Conservation (phyloP, 352 stramenopile species). For the Phytopythium aichiense region DNA sequence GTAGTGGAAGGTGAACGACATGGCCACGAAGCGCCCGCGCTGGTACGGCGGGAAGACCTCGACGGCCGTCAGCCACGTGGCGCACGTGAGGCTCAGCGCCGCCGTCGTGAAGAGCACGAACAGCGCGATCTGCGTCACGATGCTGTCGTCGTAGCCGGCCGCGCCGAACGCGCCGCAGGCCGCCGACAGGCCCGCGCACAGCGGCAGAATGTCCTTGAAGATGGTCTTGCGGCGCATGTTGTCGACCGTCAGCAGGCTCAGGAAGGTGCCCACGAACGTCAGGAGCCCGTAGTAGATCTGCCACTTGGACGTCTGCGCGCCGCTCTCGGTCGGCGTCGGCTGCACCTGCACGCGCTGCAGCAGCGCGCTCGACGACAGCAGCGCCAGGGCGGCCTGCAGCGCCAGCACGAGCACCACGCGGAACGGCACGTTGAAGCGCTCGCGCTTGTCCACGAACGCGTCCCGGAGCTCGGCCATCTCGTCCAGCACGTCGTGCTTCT, state of each 20-base stretch:
- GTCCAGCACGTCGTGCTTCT: slow-evolving; percentile 81
- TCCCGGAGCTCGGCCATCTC: slow-evolving; percentile 67
- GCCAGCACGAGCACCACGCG: slow-evolving; percentile 54
- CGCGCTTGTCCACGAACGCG: slow-evolving; percentile 61
- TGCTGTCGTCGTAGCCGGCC: slow-evolving; percentile 35
- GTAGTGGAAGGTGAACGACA: slow-evolving; percentile 81
- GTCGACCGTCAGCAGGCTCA: slow-evolving; percentile 78
- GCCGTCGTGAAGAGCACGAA: slow-evolving; percentile 69
- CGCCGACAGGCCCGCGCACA: slow-evolving; percentile 52
- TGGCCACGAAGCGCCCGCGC: slow-evolving; percentile 51
- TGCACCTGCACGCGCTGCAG: slow-evolving; percentile 66
- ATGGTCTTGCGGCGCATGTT: slow-evolving; percentile 87
- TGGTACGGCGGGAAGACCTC: slow-evolving; percentile 85
- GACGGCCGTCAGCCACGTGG: slow-evolving; percentile 79
- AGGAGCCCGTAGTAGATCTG: slow-evolving; percentile 76
- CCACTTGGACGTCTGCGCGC: slow-evolving; percentile 70
- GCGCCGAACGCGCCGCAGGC: slow-evolving; percentile 55
- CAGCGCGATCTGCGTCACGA: slow-evolving; percentile 60
- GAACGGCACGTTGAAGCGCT: slow-evolving; percentile 66
- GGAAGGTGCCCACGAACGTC: slow-evolving; percentile 57
- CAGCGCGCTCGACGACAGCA: slow-evolving; percentile 69
- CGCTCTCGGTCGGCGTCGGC: slow-evolving; percentile 24
- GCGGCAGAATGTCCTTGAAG: slow-evolving; percentile 82
- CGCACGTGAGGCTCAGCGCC: slow-evolving; percentile 67
- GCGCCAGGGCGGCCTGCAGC: slow-evolving; percentile 60